Evolutionary conservation across 2,329 filamentous ascomycete genomes (phyloP), one percentile per base, ranked within the genome.

Genomic region (Massarina eburnea): DNA sequence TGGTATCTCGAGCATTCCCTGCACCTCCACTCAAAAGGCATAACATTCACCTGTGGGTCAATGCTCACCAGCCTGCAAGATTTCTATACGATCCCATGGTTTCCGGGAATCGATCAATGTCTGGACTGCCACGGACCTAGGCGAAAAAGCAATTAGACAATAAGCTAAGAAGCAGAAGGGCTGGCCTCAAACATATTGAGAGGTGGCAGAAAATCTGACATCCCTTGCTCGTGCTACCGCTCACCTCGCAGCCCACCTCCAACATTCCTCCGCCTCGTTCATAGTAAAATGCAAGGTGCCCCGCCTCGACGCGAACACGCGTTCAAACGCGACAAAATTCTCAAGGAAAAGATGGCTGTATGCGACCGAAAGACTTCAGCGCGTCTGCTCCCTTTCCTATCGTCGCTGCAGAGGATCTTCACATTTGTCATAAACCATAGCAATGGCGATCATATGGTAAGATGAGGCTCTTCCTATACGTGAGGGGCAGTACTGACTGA

Each of bases 41-140:
- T 51, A 71, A 59, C 38, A 72, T 80, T 45, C 72, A 76, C 34
- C 58, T 80, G 41, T 80, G 77, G 78, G 77, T 80, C 35, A 76
- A 80, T 51, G 72, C 59, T 38, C 71, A 76, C 52, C 55, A 65
- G 27, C 65, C 71, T 47, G 76, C 78, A 6, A 68, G 71, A 52
- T 60, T 61, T 39, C 57, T 80, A 47, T 80, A 80, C 63, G 45
- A 53, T 19, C 68, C 7, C 70, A 62, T 60, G 74, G 72, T 33
- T 80, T 80, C 60, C 56, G 70, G 46, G 70, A 62, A 61, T 67
- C 19, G 73, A 78, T 51, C 63, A 66, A 36, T 71, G 77, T 36
- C 59, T 62, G 37, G 69, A 78, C 59, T 80, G 80, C 61, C 80
- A 80, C 57, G 73, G 73, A 21, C 68, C 70, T 51, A 75, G 76